Percentiles rank a stretch among this genome's conserved stretches.
phyloP scores from a whole-genome alignment of 805 yeast species.

The Candida chauliodis region DNA sequence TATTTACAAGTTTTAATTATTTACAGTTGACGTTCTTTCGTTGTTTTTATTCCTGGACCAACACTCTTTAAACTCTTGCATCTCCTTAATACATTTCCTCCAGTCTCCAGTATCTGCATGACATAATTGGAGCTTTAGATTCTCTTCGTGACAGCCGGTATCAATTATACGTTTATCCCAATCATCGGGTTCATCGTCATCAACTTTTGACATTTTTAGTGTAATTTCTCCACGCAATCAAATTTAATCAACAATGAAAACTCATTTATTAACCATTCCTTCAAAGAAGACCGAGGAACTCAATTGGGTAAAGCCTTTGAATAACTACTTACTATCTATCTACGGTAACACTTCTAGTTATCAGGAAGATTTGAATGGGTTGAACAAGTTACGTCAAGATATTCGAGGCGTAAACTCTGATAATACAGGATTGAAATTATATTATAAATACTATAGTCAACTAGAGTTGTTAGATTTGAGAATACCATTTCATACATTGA shows the following conservation, averaged over 20 bases:
- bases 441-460: constrained; percentile 74
- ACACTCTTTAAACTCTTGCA: constrained; percentile 59
- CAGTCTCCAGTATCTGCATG: constrained; percentile 47
- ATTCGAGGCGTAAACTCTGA: constrained; percentile 47
- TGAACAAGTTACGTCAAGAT: constrained; percentile 60
- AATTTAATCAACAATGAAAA: constrained; percentile 25
- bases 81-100: constrained; percentile 39
- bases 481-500: constrained; percentile 60
- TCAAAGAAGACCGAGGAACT: constrained; percentile 49
- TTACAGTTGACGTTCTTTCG: constrained; percentile 42
- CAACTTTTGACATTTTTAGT: constrained; percentile 2
- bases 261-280: constrained; percentile 23
- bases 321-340: constrained; percentile 50
- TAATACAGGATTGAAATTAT: constrained; percentile 46
- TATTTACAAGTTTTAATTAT: constrained; percentile 17
- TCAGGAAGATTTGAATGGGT: constrained; percentile 48
- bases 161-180: constrained; percentile 45
- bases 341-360: constrained; percentile 64
- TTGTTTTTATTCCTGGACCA: constrained; percentile 59
- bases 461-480: constrained; percentile 76
- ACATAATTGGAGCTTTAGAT: constrained; percentile 37
- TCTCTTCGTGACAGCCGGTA: constrained; percentile 43
- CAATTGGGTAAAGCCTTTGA: constrained; percentile 66
- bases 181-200: constrained; percentile 43
- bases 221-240: background rate